phyloP scores from a whole-genome alignment of 2,329 filamentous ascomycete genomes.

The Metarhizium guizhouense region DNA sequence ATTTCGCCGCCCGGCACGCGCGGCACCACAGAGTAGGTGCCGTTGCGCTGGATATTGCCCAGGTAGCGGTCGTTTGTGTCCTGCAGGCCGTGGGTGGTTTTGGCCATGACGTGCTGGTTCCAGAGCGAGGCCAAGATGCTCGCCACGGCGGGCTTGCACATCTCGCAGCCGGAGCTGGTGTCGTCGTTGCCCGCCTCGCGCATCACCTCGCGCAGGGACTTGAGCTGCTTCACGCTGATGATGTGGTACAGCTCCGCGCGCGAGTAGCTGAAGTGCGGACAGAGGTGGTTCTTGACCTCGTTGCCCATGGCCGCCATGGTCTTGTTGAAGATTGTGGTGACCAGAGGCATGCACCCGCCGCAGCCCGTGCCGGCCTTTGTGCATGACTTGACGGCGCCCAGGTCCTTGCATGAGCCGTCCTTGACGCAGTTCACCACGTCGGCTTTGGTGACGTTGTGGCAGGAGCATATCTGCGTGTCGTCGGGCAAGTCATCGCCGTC shows the following conservation, averaged over 20 bases:
- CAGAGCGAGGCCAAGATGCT: slow-evolving; percentile 75
- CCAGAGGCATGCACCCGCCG: slow-evolving; percentile 81
- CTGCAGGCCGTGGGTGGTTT: slow-evolving; percentile 32
- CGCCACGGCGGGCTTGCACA: slow-evolving; percentile 75
- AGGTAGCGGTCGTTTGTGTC: too few relatives aligned
- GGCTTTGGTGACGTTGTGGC: slow-evolving; percentile 85
- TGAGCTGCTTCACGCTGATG: slow-evolving; percentile 32
- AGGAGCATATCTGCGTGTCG: slow-evolving; percentile 85
- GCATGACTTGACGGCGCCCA: slow-evolving; percentile 77
- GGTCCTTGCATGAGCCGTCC: slow-evolving; percentile 69
- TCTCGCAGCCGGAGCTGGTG: slow-evolving; percentile 70
- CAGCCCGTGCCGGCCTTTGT: slow-evolving; percentile 90
- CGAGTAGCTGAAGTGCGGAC: slow-evolving; percentile 74
- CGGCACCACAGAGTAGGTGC: slow-evolving; percentile 81
- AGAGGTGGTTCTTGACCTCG: slow-evolving; percentile 80
- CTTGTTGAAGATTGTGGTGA: slow-evolving; percentile 84
- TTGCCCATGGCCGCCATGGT: slow-evolving; percentile 79
- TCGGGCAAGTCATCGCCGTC: slow-evolving; percentile 65
- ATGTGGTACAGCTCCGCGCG: slow-evolving; percentile 88
- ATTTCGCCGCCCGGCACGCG: slow-evolving; percentile 80
- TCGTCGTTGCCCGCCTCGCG: slow-evolving; percentile 35
- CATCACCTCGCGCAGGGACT: too few relatives aligned
- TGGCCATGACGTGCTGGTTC: slow-evolving; percentile 75
- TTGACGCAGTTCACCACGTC: slow-evolving; percentile 67
- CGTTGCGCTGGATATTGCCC: slow-evolving; percentile 28